These are phyloP conservation scores for Dendrobium nobile DNA, from an alignment of 106 monocot genomes.

Conservation along the genomic window DNA sequence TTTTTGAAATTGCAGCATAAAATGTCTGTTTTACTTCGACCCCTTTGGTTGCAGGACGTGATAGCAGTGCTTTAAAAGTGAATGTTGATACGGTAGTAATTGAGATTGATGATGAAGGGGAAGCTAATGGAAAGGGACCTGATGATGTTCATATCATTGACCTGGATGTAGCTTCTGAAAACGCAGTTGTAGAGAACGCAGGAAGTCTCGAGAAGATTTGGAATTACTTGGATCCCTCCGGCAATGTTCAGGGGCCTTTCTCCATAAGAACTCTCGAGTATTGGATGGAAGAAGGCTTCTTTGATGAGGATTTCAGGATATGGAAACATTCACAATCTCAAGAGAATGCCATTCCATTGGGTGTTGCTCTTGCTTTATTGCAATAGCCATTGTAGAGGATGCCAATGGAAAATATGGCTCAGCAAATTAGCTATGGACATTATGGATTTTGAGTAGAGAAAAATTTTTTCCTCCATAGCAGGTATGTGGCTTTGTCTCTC, in stretches of 20 bases:
- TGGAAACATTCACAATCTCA: slow-evolving; percentile 37
- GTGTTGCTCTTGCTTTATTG: slow-evolving; percentile 14
- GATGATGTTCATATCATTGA: slow-evolving; percentile 5
- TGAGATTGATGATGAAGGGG: slow-evolving; percentile 3
- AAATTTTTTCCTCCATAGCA: no score
- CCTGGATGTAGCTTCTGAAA: slow-evolving; percentile 14
- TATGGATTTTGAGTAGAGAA: no score
- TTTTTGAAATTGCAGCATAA: no score
- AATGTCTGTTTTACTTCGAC: no score
- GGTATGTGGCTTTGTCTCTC: no score
- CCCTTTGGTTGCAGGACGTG: not conserved
- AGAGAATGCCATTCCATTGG: slow-evolving; percentile 34
- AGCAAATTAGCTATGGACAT: no score
- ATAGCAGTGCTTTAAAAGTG: not conserved
- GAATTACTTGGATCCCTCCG: slow-evolving; percentile 54
- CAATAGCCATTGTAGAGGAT: no score
- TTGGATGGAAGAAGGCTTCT: slow-evolving; percentile 44
- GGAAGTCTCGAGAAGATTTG: slow-evolving; percentile 15
- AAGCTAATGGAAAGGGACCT: not conserved
- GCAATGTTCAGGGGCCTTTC: slow-evolving; percentile 55
- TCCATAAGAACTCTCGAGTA: slow-evolving; percentile 13
- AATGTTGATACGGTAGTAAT: not conserved
- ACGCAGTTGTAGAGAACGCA: not conserved
- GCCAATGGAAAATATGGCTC: no score
- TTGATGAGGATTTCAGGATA: slow-evolving; percentile 47